Base-by-base conservation (phyloP, 495 filamentous ascomycete species). In the Emericellopsis terricola region DNA sequence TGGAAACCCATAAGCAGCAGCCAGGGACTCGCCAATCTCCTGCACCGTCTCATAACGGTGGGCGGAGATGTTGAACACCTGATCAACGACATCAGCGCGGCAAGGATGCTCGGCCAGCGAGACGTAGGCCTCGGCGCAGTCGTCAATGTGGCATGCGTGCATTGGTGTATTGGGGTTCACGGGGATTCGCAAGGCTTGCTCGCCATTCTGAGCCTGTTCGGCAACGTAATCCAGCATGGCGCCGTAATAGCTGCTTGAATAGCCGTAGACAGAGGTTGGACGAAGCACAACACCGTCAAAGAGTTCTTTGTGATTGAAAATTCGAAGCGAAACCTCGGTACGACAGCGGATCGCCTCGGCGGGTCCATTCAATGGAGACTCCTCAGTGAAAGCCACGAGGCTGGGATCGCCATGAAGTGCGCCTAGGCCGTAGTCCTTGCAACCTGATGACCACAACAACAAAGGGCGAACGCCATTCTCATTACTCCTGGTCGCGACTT, bases 381-480 rank as follows among this genome's bases (percentile, higher is more conserved):
- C 38, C 36, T 64, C 57, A 2, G 47, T 52, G 23, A 59, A 58
- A 8, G 56, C 49, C 33, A 36, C 36, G 2, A 61, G 43, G 2
- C 31, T 45, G 0, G 41, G 28, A 0, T 42, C 37, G 4, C 52
- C 53, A 30, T 57, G 47, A 0, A 49, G 33, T 0, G 34, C 38
- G 2, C 48, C 57, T 14, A 37, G 48, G 1, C 58, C 58, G 42
- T 64, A 64, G 39, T 64, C 57, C 29, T 64, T 62, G 38, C 55
- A 58, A 0, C 60, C 60, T 8, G 49, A 55, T 13, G 47, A 57
- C 28, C 47, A 42, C 2, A 64, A 33, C 6, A 64, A 51, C 7
- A 64, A 34, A 2, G 55, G 54, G 15, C 41, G 39, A 9, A 48
- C 39, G 2, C 48, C 46, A 15, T 15, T n/a, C 16, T 11, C 16